These are phyloP conservation scores for Proliferodiscus dingleyae DNA, from an alignment of 2,329 filamentous ascomycete genomes.

Conservation along the genomic window DNA sequence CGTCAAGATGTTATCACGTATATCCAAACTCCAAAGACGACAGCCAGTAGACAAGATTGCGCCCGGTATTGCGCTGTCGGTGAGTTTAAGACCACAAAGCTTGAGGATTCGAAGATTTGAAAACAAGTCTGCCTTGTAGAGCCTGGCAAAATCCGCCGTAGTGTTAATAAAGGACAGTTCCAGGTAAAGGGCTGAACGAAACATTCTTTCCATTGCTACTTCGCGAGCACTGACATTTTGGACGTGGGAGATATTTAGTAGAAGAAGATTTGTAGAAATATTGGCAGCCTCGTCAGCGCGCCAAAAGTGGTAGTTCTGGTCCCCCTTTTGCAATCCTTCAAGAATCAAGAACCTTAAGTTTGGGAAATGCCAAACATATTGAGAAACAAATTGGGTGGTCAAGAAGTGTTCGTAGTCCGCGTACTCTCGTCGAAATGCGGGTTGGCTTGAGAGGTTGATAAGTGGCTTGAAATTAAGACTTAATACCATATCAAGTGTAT, in stretches of 20 bases:
- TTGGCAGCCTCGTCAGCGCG: neutral
- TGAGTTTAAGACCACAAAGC: conserved; percentile 42
- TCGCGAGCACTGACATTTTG: too few species aligned
- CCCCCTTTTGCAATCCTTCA: conserved; percentile 35
- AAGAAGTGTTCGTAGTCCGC: neutral
- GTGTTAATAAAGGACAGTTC: neutral
- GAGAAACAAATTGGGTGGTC: neutral
- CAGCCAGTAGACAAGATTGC: conserved; percentile 34
- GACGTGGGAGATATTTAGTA: too few species aligned
- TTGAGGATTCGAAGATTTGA: conserved; percentile 49
- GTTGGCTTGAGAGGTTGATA: conserved; percentile 31
- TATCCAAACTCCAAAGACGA: conserved; percentile 53
- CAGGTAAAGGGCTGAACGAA: neutral
- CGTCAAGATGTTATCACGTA: conserved; percentile 47
- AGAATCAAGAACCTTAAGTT: conserved; percentile 43
- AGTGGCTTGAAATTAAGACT: neutral
- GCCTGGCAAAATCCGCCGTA: neutral
- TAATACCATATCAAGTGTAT: neutral
- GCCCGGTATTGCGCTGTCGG: conserved; percentile 34
- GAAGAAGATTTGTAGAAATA: too few species aligned
- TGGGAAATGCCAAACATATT: neutral
- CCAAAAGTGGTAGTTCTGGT: neutral
- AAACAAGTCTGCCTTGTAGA: conserved; percentile 29
- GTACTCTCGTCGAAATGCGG: conserved; percentile 33
- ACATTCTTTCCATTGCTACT: too few species aligned